A percentile compares a stretch with the other conserved stretches of the same genome.
phyloP scores from a whole-genome alignment of 2,329 filamentous ascomycete species.

The Cladosporium oxysporum region DNA sequence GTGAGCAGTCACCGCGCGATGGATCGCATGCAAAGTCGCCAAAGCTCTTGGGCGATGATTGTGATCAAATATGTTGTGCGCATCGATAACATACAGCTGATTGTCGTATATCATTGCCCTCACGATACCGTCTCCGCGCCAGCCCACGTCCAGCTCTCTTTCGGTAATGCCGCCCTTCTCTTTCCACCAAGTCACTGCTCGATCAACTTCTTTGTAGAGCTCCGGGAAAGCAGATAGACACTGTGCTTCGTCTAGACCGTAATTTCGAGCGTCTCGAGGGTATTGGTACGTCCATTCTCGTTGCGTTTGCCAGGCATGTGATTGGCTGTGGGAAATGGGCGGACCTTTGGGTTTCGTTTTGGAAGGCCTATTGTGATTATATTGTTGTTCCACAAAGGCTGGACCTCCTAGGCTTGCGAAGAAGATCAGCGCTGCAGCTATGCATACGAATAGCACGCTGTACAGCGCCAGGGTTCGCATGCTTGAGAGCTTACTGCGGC shows the following conservation, averaged over 20 bases:
- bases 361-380: slow-evolving; percentile 4
- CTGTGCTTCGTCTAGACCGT: slow-evolving; percentile 33
- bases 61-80: slow-evolving; percentile 35
- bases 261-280: slow-evolving; percentile 32
- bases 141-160: slow-evolving; percentile 34
- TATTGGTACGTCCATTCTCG: slow-evolving; percentile 27
- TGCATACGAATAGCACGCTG: slow-evolving; percentile 20
- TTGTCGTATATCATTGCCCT: slow-evolving; percentile 42
- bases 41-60: slow-evolving; percentile 27
- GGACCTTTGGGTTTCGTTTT: slow-evolving; percentile 13
- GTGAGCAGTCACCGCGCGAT: slow-evolving; percentile 50
- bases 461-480: slow-evolving; percentile 25
- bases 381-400: slow-evolving; percentile 19
- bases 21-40: slow-evolving; percentile 50
- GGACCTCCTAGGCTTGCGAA: slow-evolving; percentile 19
- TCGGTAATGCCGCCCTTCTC: slow-evolving; percentile 30
- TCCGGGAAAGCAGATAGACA: slow-evolving; percentile 36
- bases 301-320: slow-evolving; percentile 14
- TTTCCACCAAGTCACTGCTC: slow-evolving; percentile 32
- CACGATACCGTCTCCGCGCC: slow-evolving; percentile 36
- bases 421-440: slow-evolving; percentile 19
- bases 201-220: slow-evolving; percentile 36
- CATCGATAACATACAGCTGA: slow-evolving; percentile 40
- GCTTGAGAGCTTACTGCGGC: neutral
- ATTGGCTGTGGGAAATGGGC: slow-evolving; percentile 18